These are phyloP conservation scores for Arthrobotrys pseudoclavata DNA, from an alignment of 2,329 filamentous ascomycete species.

Conservation along the genomic window DNA sequence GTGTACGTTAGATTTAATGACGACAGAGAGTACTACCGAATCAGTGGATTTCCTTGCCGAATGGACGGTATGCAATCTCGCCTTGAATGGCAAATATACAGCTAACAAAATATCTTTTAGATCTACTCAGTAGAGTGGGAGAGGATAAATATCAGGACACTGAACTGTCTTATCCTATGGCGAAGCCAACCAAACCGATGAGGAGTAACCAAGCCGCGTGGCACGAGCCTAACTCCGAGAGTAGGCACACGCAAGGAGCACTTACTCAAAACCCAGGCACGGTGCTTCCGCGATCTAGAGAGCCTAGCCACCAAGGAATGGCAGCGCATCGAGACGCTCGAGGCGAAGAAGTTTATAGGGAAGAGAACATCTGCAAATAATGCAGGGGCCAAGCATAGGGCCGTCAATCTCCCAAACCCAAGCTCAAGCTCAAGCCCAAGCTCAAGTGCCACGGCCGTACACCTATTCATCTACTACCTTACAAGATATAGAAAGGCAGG, in stretches of 20 bases:
- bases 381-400: not conserved
- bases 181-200: not conserved
- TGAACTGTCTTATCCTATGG: not conserved
- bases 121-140: not conserved
- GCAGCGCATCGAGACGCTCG: not conserved
- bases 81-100: not conserved
- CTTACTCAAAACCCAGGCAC: not conserved
- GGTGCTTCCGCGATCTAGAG: not conserved
- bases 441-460: not conserved
- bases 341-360: not conserved
- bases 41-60: not conserved
- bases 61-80: not conserved
- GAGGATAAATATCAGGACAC: not conserved
- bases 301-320: not conserved
- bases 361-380: not conserved
- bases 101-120: not conserved
- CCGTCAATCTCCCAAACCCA: not conserved
- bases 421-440: not conserved
- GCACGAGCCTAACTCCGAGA: not conserved
- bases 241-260: not conserved
- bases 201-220: not conserved
- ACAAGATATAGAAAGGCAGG: not conserved
- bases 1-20: slow-evolving; percentile 3
- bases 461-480: not conserved
- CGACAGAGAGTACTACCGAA: not conserved